phyloP scores from a whole-genome alignment of 1,284 basidiomycete genomes.

The Trichosporon sp. region DNA sequence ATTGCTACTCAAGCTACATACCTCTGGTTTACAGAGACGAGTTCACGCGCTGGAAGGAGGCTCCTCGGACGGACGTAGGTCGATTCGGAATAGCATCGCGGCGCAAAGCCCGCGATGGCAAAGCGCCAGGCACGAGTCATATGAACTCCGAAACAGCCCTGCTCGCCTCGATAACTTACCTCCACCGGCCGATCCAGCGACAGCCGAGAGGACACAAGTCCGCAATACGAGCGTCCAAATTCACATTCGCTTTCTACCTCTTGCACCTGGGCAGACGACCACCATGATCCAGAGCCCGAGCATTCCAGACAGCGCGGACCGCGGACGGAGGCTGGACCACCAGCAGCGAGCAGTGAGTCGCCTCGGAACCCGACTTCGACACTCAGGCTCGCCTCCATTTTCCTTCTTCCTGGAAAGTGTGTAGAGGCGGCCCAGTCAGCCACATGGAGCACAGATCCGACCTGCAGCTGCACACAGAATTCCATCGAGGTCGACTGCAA shows the following conservation, averaged over 20 bases:
- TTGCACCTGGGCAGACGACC: not conserved
- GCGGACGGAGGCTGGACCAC: constrained; percentile 34
- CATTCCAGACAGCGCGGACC: constrained; percentile 18
- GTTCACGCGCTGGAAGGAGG: not conserved
- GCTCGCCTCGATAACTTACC: not conserved
- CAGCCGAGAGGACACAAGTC: not conserved
- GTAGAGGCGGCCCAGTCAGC: not conserved
- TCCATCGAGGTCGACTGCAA: no score
- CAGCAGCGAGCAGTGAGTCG: constrained; percentile 33
- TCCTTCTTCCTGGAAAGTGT: not conserved
- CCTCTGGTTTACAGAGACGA: not conserved
- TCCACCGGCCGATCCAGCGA: not conserved
- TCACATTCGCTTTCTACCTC: constrained; percentile 1
- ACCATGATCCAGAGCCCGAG: no score
- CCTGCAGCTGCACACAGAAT: no score
- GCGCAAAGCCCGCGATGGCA: not conserved
- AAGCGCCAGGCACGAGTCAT: not conserved
- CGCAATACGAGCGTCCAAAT: not conserved
- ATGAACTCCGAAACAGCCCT: constrained; percentile 4
- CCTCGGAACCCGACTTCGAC: not conserved
- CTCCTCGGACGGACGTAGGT: not conserved
- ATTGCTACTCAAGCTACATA: not conserved
- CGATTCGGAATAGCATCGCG: not conserved
- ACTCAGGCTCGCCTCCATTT: not conserved
- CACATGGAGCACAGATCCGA: not conserved